Base-by-base conservation (phyloP, 1,139 yeast species). In the Maudiozyma humilis region DNA sequence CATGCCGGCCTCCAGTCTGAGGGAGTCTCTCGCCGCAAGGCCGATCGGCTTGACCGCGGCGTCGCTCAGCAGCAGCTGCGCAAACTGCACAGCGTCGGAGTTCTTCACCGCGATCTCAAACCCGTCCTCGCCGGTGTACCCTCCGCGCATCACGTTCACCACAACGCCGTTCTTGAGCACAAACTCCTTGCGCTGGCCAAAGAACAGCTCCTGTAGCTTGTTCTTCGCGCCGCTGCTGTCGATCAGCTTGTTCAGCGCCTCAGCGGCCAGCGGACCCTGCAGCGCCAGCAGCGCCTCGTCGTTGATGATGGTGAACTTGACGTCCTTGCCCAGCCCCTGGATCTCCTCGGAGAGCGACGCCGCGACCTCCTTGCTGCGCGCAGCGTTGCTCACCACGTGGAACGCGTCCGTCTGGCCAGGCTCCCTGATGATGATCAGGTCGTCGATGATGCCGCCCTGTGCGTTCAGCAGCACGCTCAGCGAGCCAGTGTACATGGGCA, bases 51-150 rank as follows among this genome's bases (percentile, higher is more conserved):
- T 78, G 41, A 84, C 84, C n/a, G 69, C 60, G 6, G 72, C 75
- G 41, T 65, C 63, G 20, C 76, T 78, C 40, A 88, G 66, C 47
- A 91, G 66, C 13, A 75, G 69, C 50, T 74, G 68, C 46, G 93
- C 44, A 54, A 91, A 77, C 2, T 74, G 77, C 41, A 70, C 65
- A 2, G 91, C 80, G 42, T 77, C 77, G 5, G 65, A 63, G 44
- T 74, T 73, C 15, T 91, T 86, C 48, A 91, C 79, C 10, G 95
- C 82, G 49, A 91, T 75, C 61, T 91, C 98, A 64, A 91, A 89
- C 1, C 98, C 98, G 62, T 91, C 98, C 66, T 91, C 98, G 27
- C 98, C 98, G 3, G 98, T 91, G 69, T 91, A 91, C 1, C 98
- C 98, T 23, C 95, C 86, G 65, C 98, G 81, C 8, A 96, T 87